These are phyloP conservation scores for Tremellales sp. DNA, from an alignment of 1,284 basidiomycete genomes.

Conservation along the genomic window DNA sequence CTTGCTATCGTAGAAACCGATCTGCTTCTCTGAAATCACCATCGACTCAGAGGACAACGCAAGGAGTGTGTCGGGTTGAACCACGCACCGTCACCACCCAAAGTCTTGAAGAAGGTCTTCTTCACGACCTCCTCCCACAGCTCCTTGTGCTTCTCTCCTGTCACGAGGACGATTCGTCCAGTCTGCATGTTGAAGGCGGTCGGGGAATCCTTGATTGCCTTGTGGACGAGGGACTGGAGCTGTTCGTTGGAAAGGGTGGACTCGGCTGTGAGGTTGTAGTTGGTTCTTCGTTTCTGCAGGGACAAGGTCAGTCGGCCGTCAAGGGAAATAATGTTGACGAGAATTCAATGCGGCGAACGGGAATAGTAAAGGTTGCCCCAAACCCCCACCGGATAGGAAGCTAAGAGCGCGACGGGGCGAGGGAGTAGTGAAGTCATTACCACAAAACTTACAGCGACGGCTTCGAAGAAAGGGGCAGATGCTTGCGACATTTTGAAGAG, in stretches of 20 bases:
- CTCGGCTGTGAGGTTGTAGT: conserved; percentile 49
- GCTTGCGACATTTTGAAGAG: not conserved
- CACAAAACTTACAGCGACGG: conserved; percentile 35
- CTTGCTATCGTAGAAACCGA: conserved; percentile 19
- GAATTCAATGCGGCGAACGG: too few relatives aligned
- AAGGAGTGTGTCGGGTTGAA: not conserved
- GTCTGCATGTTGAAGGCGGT: conserved; percentile 52
- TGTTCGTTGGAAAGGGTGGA: conserved; percentile 44
- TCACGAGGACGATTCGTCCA: conserved; percentile 49
- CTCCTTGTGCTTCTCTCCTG: conserved; percentile 47
- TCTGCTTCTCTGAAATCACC: conserved; percentile 6
- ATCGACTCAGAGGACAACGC: not conserved
- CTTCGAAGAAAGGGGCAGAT: conserved; percentile 34
- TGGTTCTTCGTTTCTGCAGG: conserved; percentile 45
- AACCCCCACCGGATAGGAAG: too few relatives aligned
- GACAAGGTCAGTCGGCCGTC: not conserved
- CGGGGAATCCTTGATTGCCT: conserved; percentile 50
- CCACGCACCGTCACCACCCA: not conserved
- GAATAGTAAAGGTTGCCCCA: too few relatives aligned
- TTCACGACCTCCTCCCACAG: conserved; percentile 42
- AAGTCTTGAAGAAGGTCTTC: conserved; percentile 1
- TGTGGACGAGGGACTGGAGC: conserved; percentile 48
- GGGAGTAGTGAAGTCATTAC: not conserved
- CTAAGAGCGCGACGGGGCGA: not conserved
- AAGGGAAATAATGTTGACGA: not conserved